Conservation (phyloP, 2,329 filamentous ascomycete genomes). For the Parafenestella ontariensis region DNA sequence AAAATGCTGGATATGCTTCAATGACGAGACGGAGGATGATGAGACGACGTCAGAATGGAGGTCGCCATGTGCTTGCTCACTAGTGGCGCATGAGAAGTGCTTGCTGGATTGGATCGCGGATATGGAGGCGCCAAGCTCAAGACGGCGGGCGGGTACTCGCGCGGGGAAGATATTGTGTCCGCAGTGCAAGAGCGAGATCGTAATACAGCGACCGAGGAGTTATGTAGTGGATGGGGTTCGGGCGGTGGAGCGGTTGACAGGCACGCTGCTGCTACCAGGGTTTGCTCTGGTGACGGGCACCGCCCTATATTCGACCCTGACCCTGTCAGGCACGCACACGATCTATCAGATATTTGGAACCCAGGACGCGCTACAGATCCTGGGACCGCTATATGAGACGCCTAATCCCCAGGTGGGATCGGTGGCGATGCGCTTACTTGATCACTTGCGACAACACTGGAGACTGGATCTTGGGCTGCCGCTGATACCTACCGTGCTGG, state of each 20-base stretch:
- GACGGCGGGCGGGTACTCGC: conserved; percentile 54
- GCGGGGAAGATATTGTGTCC: conserved; percentile 77
- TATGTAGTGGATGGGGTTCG: conserved; percentile 72
- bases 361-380: conserved; percentile 64
- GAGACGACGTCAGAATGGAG: conserved; percentile 74
- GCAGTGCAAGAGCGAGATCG: conserved; percentile 85
- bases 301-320: conserved; percentile 52
- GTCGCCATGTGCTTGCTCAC: conserved; percentile 86
- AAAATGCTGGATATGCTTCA: conserved; percentile 75
- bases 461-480: conserved; percentile 67
- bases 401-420: conserved; percentile 42
- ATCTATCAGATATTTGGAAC: conserved; percentile 71
- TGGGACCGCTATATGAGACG: conserved; percentile 50
- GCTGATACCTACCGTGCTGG: conserved; percentile 70
- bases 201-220: conserved; percentile 76
- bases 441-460: conserved; percentile 51
- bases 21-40: conserved; percentile 69
- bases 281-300: conserved; percentile 63
- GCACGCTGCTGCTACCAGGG: conserved; percentile 68
- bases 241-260: conserved; percentile 63
- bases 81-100: conserved; percentile 89
- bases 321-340: conserved; percentile 67
- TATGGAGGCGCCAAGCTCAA: conserved; percentile 69
- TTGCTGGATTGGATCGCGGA: conserved; percentile 94
- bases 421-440: conserved; percentile 41